Base-by-base conservation (phyloP, 116 monocot genomes). In the Posidonia oceanica region DNA sequence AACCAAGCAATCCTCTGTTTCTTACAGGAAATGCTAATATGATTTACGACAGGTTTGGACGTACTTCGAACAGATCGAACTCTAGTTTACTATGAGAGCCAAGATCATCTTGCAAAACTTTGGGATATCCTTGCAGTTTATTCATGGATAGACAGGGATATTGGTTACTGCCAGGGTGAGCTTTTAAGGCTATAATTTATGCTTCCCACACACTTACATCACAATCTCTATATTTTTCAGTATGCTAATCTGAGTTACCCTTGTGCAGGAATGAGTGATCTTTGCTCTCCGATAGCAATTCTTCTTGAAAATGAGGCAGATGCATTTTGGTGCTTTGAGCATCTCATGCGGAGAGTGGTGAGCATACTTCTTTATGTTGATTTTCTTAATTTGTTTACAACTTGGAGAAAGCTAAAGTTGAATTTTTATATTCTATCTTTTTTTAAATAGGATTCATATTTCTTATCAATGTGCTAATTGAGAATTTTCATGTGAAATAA, bases 281-380 rank as follows among this genome's bases (percentile, higher is more conserved):
- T 95, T 74, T 95, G 95, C 74, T 95, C 95, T 42, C 95, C 95
- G 51, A 82, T 95, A 71, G 52, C 83, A 64, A 91, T 95, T 44
- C 72, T 95, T 57, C 22, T 95, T 42, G 91, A 95, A 76, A 86
- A 88, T 77, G 95, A 95, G 64, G 95, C 95, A 61, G 95, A 95
- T 84, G 91, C 91, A 16, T 95, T 95, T 80, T 95, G 95, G 95
- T 95, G 95, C 77, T 95, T 95, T 83, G 84, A 95, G 74, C 91
- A 78, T 51, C 83, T 91, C 11, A 95, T 95, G 95, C 84, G 83
- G 12, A 91, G 77, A 81, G 69, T 84, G 84, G 91, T 95, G 83
- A 71, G 21, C 48, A 21, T 39, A 21, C 18, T 44, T 52, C 12
- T 63, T 42, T 44, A 41, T 66, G 60, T 60, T 60, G 0, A 7